Evolutionary conservation across 2,329 filamentous ascomycete genomes (phyloP).

Genomic region (Fusarium sp.): DNA sequence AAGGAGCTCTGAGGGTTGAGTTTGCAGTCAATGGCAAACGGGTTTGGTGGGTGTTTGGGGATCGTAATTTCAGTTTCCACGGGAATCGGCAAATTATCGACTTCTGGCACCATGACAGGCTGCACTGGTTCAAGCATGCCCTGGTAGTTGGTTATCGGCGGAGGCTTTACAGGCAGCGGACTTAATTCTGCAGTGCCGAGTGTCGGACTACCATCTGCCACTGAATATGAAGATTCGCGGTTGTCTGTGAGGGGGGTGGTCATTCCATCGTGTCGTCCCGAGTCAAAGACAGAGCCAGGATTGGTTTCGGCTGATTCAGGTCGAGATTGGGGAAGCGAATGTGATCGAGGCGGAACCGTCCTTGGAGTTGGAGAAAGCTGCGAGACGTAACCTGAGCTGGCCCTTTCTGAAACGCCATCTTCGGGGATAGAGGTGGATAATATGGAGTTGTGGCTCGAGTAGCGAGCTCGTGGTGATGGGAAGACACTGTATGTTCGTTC

Average conservation of each 20-base stretch:
- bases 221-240: slow-evolving; percentile 32
- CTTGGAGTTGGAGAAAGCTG: slow-evolving; percentile 27
- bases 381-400: slow-evolving; percentile 20
- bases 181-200: slow-evolving; percentile 35
- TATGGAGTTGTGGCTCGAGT: slow-evolving; percentile 35
- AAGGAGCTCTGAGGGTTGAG: slow-evolving; percentile 59
- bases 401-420: slow-evolving; percentile 35
- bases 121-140: slow-evolving; percentile 11
- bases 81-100: slow-evolving; percentile 39
- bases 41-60: slow-evolving; percentile 27
- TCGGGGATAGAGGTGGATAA: slow-evolving; percentile 41
- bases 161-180: slow-evolving; percentile 22
- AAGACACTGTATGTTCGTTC: slow-evolving; percentile 40
- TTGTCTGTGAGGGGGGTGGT: slow-evolving; percentile 34
- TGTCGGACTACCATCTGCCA: slow-evolving; percentile 36
- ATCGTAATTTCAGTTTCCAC: slow-evolving; percentile 30
- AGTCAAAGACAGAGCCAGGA: slow-evolving; percentile 38
- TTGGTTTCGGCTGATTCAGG: slow-evolving; percentile 40
- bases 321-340: slow-evolving; percentile 32
- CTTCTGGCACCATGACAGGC: slow-evolving; percentile 13
- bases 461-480: slow-evolving; percentile 33
- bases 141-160: slow-evolving; percentile 28
- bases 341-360: slow-evolving; percentile 24
- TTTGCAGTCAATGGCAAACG: slow-evolving; percentile 47
- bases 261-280: slow-evolving; percentile 26